Percentiles rank a stretch among this genome's conserved stretches.
phyloP scores from a whole-genome alignment of 2,329 filamentous ascomycete species.

The Penicillium sp. region DNA sequence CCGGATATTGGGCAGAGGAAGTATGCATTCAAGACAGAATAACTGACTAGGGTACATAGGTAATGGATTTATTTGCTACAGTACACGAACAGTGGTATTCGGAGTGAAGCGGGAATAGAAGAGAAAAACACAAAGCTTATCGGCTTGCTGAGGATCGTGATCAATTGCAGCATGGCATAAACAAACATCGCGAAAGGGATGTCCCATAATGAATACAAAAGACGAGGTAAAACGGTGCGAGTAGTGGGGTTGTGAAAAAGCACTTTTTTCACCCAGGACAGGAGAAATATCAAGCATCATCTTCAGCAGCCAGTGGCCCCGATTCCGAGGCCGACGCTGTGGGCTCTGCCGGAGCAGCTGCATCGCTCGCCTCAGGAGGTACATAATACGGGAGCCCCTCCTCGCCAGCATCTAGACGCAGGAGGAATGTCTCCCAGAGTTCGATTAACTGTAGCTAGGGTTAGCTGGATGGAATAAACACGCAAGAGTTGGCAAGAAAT shows the following conservation, averaged over 20 bases:
- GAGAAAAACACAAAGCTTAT: background rate
- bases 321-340: constrained; percentile 9
- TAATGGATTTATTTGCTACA: constrained; percentile 10
- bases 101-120: constrained; percentile 2
- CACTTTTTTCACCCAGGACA: background rate
- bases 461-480: constrained; percentile 1
- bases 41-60: background rate
- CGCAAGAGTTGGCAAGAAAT: constrained; percentile 24
- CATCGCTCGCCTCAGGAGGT: constrained; percentile 18
- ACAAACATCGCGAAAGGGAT: background rate
- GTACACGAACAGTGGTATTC: constrained; percentile 17
- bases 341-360: constrained; percentile 16
- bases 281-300: constrained; percentile 7
- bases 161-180: constrained; percentile 4
- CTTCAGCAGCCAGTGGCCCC: constrained; percentile 9
- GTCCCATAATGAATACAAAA: constrained; percentile 5
- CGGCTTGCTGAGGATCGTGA: constrained; percentile 9
- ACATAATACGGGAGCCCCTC: constrained; percentile 52
- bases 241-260: background rate
- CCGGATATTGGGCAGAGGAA: background rate
- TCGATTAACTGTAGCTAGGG: constrained; percentile 61
- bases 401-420: constrained; percentile 90
- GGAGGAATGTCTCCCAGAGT: constrained; percentile 95
- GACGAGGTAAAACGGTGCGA: background rate
- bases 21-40: background rate